Evolutionary conservation across 257 asterid species (phyloP), one percentile per base, ranked within the genome.

Genomic region (Solanum pennellii): DNA sequence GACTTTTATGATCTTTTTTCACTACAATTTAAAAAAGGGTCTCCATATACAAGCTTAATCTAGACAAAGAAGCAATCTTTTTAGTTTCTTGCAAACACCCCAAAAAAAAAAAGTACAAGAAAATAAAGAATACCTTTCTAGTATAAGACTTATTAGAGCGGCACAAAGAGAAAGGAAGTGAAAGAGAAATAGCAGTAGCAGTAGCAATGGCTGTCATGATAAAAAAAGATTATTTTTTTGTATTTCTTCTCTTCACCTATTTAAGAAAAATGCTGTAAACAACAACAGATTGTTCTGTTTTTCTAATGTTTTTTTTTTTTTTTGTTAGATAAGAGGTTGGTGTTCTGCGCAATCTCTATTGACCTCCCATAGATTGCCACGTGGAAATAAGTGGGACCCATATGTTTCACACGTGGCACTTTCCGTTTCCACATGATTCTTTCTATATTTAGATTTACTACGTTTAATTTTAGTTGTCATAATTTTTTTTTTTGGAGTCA

Each of bases 201-300:
- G 98, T 91, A 68, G 99, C 94, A 92, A 94, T 93, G 93, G 98
- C 91, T 94, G 95, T 90, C 98, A 97, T 97, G 84, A 14, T 42
- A 23, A 41, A 15, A 76, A 49, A 15, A 14, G 5, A 4, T 12
- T 12, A 15, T 3, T n/a, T 25, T 4, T 27, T 25, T 13, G 15
- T 44, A 21, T 73, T 74, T 65, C 82, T 89, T n/a, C 33, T 76
- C 23, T 75, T 21, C 83, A 12, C 56, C 20, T 76, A 45, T 14
- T 77, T 47, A 79, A 44, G 83, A 45, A 72, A 73, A 72, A 73
- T 73, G 82, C 18, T 35, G 82, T 73, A 73, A 85, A 59, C 87
- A 21, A 15, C 5, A 66, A 15, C 18, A 88, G 71, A 89, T 72
- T 69, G 62, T 47, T 1, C 21, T 13, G 27, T 62, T 80, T 86